phyloP scores from a whole-genome alignment of 495 filamentous ascomycete species.

The Penicillium subrubescens region DNA sequence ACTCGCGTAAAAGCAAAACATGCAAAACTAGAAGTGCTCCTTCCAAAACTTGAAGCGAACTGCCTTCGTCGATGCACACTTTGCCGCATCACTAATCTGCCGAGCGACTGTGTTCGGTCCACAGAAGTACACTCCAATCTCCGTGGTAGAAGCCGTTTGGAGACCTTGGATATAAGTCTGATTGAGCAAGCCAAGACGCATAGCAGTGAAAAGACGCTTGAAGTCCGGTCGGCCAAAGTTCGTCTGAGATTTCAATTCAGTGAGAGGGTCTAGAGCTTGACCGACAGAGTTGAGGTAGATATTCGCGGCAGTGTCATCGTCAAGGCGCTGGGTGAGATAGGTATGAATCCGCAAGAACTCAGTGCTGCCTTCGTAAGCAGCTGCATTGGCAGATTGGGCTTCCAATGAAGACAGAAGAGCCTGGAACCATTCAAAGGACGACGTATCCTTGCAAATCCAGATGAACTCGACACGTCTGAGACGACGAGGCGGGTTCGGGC shows the following conservation, averaged over 20 bases:
- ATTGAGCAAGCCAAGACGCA: conserved; percentile 85
- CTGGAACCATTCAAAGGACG: conserved; percentile 99
- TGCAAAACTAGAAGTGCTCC: conserved; percentile 68
- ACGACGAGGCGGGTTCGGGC: conserved; percentile 81
- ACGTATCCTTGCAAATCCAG: conserved; percentile 97
- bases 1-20: not conserved
- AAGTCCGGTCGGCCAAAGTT: conserved; percentile 98
- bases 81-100: conserved; percentile 82
- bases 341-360: conserved; percentile 99
- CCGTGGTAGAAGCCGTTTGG: conserved; percentile 67
- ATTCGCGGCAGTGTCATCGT: conserved; percentile 89
- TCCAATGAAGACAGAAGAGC: conserved; percentile 91
- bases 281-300: conserved; percentile 96
- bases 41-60: conserved; percentile 99
- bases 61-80: conserved; percentile 66
- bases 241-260: conserved; percentile 83
- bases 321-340: conserved; percentile 91
- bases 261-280: conserved; percentile 82
- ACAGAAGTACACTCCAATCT: conserved; percentile 98
- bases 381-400: conserved; percentile 71
- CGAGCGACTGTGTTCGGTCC: conserved; percentile 79
- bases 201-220: conserved; percentile 72
- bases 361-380: conserved; percentile 63
- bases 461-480: conserved; percentile 97
- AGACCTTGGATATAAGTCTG: conserved; percentile 82